Conservation (phyloP, 768 basidiomycete species). For the Hemileccinum rubropunctum region DNA sequence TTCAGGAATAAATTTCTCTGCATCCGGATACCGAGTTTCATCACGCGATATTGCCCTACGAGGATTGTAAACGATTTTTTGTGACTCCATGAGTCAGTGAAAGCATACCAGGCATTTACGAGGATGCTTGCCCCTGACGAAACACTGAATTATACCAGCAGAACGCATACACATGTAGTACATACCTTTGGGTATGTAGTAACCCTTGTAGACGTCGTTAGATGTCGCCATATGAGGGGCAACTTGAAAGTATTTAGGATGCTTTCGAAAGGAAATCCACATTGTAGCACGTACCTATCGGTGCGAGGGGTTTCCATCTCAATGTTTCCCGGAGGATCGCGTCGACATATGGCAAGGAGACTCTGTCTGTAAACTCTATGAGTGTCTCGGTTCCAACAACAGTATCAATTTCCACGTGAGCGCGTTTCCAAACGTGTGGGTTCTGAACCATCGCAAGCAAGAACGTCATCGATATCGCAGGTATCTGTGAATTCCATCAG, state of each 20-base stretch:
- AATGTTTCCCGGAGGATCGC: constrained; percentile 5
- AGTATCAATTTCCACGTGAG: constrained; percentile 6
- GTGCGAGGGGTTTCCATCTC: background rate
- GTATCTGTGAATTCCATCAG: background rate
- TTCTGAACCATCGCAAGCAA: too few relatives aligned
- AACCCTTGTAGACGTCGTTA: constrained; percentile 41
- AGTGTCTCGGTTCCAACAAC: background rate
- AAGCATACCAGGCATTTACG: constrained; percentile 8
- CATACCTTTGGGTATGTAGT: constrained; percentile 49
- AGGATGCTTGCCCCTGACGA: constrained; percentile 3
- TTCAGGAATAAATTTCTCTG: too few relatives aligned
- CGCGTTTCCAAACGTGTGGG: too few relatives aligned
- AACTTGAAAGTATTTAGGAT: background rate
- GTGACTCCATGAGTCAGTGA: background rate
- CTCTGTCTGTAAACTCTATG: constrained; percentile 1
- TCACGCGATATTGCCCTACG: constrained; percentile 9
- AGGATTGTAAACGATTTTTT: background rate
- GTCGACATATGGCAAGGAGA: constrained; percentile 4
- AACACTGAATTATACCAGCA: background rate
- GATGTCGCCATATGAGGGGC: constrained; percentile 23
- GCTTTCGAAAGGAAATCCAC: background rate
- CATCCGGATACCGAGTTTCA: too few relatives aligned
- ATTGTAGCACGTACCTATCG: background rate
- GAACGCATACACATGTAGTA: background rate
- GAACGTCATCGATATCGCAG: background rate